Conservation (phyloP, 177 flowering plant species). For the Vitis hybrid region DNA sequence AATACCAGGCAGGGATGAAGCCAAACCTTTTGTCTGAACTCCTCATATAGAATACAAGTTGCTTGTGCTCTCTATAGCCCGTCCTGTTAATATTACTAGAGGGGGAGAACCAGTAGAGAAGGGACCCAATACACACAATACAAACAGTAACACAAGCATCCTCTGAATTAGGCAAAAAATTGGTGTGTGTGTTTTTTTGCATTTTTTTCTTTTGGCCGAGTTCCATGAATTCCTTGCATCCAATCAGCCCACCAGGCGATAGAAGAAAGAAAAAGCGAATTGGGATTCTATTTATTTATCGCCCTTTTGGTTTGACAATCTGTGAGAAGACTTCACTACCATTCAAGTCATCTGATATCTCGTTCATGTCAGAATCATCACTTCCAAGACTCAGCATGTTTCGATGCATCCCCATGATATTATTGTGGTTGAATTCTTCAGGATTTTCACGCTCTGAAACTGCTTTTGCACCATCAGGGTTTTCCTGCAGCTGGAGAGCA, state of each 20-base stretch:
- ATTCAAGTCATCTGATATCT: neutral
- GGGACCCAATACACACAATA: neutral
- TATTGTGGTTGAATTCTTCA: neutral
- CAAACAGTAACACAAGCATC: neutral
- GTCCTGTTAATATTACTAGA: neutral
- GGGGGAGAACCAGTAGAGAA: neutral
- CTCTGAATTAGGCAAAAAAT: neutral
- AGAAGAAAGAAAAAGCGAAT: no score
- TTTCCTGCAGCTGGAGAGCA: slow-evolving; percentile 29
- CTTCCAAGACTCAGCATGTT: slow-evolving; percentile 25
- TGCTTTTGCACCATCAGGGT: slow-evolving; percentile 1
- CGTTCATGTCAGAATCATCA: slow-evolving; percentile 15
- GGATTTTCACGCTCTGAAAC: neutral
- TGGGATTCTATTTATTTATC: slow-evolving; percentile 9
- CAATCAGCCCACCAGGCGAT: no score
- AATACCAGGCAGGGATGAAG: neutral
- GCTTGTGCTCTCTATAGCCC: neutral
- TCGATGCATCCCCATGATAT: slow-evolving; percentile 23
- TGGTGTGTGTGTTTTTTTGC: neutral
- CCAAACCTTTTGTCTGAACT: neutral
- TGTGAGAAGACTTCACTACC: slow-evolving; percentile 31
- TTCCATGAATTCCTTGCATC: no score
- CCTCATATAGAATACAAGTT: neutral
- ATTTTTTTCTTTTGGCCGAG: no score
- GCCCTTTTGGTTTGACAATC: slow-evolving; percentile 27